These are phyloP conservation scores for Fraxinus xanthoxyloides DNA, from an alignment of 305 asterid genomes.

Conservation along the genomic window DNA sequence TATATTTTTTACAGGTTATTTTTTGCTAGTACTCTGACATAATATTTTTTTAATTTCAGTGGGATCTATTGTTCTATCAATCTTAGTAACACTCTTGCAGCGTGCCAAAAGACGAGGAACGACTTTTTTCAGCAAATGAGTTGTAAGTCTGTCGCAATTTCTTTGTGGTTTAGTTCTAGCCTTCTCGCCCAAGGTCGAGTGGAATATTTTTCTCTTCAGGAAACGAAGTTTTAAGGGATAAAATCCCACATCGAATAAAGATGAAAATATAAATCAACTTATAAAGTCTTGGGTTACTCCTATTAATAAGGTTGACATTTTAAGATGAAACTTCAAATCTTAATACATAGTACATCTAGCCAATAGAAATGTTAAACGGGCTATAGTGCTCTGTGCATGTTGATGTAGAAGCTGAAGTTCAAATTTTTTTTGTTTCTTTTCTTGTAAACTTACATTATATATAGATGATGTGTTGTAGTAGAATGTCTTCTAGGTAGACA, in stretches of 20 bases:
- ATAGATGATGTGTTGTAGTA: not conserved
- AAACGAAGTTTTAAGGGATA: not conserved
- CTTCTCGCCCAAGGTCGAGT: not conserved
- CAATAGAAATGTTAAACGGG: not conserved
- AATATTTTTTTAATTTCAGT: constrained; percentile 6
- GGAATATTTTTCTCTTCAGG: not conserved
- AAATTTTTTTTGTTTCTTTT: no score
- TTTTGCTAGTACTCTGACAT: not conserved
- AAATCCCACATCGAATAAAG: no score
- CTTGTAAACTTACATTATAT: no score
- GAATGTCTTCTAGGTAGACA: not conserved
- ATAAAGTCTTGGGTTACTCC: no score
- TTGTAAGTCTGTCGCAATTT: constrained; percentile 47
- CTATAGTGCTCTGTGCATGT: not conserved
- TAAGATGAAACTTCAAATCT: no score
- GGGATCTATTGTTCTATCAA: constrained; percentile 20
- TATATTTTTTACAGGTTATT: constrained; percentile 78
- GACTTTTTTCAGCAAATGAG: constrained; percentile 79
- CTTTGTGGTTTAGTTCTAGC: constrained; percentile 7
- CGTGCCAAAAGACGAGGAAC: constrained; percentile 94
- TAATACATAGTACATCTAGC: not conserved
- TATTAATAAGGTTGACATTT: no score
- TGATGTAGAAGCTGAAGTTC: not conserved
- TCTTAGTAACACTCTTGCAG: constrained; percentile 34
- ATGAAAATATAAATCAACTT: no score